These are phyloP conservation scores for Ceratocystis diversiconidia DNA, from an alignment of 2,329 filamentous ascomycete species.

Conservation along the genomic window DNA sequence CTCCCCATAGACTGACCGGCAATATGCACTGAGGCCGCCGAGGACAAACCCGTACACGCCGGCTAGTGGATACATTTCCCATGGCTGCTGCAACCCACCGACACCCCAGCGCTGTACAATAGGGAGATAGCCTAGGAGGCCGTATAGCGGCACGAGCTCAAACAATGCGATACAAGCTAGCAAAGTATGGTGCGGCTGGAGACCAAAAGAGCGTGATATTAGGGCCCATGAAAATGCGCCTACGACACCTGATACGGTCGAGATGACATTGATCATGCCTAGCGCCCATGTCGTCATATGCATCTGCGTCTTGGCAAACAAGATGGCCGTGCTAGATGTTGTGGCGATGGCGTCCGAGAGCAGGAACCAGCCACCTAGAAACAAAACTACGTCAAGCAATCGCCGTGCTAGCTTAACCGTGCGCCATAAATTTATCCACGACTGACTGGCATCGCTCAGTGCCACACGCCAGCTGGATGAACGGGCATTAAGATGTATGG, in stretches of 20 bases:
- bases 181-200: conserved; percentile 76
- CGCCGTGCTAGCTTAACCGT: conserved; percentile 63
- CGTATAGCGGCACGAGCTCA: conserved; percentile 85
- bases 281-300: conserved; percentile 79
- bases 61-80: conserved; percentile 92
- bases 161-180: conserved; percentile 83
- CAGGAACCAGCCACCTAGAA: conserved; percentile 84
- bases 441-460: conserved; percentile 59
- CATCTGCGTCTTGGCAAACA: conserved; percentile 89
- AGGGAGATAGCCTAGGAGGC: conserved; percentile 74
- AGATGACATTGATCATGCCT: conserved; percentile 86
- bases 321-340: conserved; percentile 81
- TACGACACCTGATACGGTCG: conserved; percentile 66
- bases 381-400: conserved; percentile 59
- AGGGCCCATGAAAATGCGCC: conserved; percentile 85
- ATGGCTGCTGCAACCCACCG: conserved; percentile 76
- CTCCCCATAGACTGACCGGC: conserved; percentile 81
- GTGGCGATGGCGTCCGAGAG: conserved; percentile 90
- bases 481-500: conserved; percentile 21
- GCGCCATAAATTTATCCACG: conserved; percentile 74
- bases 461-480: conserved; percentile 21
- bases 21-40: conserved; percentile 85
- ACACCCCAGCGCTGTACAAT: conserved; percentile 60
- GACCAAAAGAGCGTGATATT: conserved; percentile 53
- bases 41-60: conserved; percentile 87